Base-by-base conservation (phyloP, 768 basidiomycete species). In the Suillus subluteus region DNA sequence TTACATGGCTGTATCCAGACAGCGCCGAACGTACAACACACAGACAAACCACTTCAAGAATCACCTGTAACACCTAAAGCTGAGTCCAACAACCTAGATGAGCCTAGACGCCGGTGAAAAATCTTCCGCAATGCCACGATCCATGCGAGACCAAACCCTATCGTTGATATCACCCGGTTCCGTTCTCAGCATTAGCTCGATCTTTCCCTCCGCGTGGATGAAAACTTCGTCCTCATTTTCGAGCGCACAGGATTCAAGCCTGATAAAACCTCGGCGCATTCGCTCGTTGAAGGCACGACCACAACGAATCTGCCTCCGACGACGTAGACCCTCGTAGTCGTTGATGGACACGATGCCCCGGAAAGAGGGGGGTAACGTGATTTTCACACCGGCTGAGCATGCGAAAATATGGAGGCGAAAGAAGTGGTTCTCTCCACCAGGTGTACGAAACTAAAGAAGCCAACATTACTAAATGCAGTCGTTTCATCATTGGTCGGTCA, bases 371-470 rank as follows among this genome's bases (percentile, higher is more conserved):
- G 76, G 76, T 32, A 76, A 64, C 43, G 69, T 73, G 55, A 77
- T 70, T 40, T 73, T 74, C 67, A 77, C 77, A 67, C 70, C 62
- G 41, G 70, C 68, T n/a, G 63, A 68, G 67, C 76, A 76, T 63
- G 73, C 67, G 61, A 77, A 71, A 55, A 77, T 70, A 55, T 68
- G 74, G 11, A 77, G 72, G 52, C 77, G 72, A 63, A 79, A 78
- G 21, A 70, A 68, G 59, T 77, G 76, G 15, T 63, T 64, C 66
- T 78, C 74, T 6, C 69, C 76, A 37, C 69, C 69, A 0, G 73
- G 65, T n/a, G 67, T 70, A 55, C 76, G 73, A 67, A 65, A 59
- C 76, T 79, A 58, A 30, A 46, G 21, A 63, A 63, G 23, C 30
- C 37, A 54, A 40, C 44, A 52, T 46, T 67, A 59, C 58, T 61